Base-by-base conservation (phyloP, 208 protist species). In the Acanthamoeba castellanii region DNA sequence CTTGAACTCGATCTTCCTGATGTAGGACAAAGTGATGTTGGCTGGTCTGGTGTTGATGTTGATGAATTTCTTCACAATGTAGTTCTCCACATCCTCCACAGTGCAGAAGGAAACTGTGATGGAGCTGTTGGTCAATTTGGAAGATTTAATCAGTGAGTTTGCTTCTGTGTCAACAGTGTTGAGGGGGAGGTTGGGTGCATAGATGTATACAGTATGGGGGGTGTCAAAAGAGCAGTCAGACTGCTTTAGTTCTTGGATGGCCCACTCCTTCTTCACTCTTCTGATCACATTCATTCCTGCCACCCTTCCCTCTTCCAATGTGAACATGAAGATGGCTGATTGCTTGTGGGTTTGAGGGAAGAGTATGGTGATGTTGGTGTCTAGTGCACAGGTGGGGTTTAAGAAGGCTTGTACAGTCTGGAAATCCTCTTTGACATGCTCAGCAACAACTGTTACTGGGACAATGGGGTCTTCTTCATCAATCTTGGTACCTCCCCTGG, bases 31-130 rank as follows among this genome's bases (percentile, higher is more conserved):
- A 5, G 30, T 72, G 0, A 72, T 72, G 30, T 7, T n/a, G 13
- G 64, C 64, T 34, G 64, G 30, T 7, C 20, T 11, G 1, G 9
- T 34, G 5, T 3, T 3, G 64, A 11, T 72, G 20, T 72, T 7
- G 64, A 72, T 72, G 22, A 7, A 32, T 0, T 6, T 3, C 1
- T 6, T 3, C 2, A 3, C 64, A 4, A 72, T 72, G 64, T 32
- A 72, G 1, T 32, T 20, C 8, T 1, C 30, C 0, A 11, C 2
- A 6, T 72, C 27, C 0, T 34, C 2, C 9, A 0, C 30, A 0
- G 1, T 34, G 64, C 32, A 72, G 64, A 72, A 72, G 30, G 30
- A 72, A 1, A 72, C 30, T 0, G 64, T 72, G 14, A 72, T 34
- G 0, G 64, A 72, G 2, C 64, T 6, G 2, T 72, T 72, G 9